phyloP scores from a whole-genome alignment of 2,329 filamentous ascomycete genomes.

The Sclerotinia sclerotiorum region DNA sequence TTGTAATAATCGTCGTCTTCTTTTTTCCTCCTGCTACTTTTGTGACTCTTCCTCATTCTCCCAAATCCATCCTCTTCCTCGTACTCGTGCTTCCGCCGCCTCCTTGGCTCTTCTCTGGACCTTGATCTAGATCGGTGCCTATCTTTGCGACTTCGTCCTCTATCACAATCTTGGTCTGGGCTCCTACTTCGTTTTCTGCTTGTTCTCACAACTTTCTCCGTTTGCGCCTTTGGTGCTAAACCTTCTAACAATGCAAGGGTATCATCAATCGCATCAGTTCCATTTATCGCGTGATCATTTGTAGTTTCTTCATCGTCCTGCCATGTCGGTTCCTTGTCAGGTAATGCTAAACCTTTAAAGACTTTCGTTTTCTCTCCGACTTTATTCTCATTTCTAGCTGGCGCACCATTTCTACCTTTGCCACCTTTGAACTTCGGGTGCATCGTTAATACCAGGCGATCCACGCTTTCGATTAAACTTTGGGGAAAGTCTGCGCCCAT shows the following conservation, averaged over 20 bases:
- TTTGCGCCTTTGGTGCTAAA: slow-evolving; percentile 65
- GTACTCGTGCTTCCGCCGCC: slow-evolving; percentile 49
- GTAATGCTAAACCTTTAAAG: slow-evolving; percentile 87
- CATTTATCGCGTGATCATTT: slow-evolving; percentile 42
- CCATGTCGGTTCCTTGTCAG: slow-evolving; percentile 67
- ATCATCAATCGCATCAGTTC: slow-evolving; percentile 77
- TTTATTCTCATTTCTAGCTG: slow-evolving; percentile 45
- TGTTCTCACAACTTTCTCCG: slow-evolving; percentile 40
- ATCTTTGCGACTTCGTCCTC: slow-evolving; percentile 42
- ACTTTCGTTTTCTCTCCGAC: slow-evolving; percentile 75
- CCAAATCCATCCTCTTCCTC: slow-evolving; percentile 62
- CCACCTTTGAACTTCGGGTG: slow-evolving; percentile 84
- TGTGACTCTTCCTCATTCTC: slow-evolving; percentile 45
- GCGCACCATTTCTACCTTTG: slow-evolving; percentile 55
- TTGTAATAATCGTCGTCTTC: slow-evolving; percentile 61
- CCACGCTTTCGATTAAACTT: slow-evolving; percentile 86
- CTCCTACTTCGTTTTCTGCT: slow-evolving; percentile 55
- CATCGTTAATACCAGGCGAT: slow-evolving; percentile 83
- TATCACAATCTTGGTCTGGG: slow-evolving; percentile 45
- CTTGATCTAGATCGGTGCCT: slow-evolving; percentile 54
- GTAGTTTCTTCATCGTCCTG: slow-evolving; percentile 49
- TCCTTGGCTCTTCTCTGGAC: slow-evolving; percentile 48
- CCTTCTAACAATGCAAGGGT: slow-evolving; percentile 90
- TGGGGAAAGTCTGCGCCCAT: slow-evolving; percentile 77
- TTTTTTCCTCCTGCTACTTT: slow-evolving; percentile 43